Conservation (phyloP, 371 early-diverging fungal species). For the Basidiobolus meristosporus region DNA sequence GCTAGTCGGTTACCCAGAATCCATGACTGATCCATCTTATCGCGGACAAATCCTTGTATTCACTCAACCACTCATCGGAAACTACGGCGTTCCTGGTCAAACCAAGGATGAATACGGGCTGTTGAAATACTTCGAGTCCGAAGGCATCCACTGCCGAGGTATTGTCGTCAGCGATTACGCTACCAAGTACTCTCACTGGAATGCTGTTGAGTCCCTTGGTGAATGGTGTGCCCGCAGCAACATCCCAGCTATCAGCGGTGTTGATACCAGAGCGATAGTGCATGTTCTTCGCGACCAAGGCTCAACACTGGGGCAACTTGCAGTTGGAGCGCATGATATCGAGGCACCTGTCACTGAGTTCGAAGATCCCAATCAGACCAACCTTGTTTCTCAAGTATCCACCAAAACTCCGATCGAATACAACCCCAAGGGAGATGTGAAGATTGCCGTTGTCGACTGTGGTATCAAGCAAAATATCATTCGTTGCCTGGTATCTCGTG, state of each 20-base stretch:
- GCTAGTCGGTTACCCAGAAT: conserved; percentile 82
- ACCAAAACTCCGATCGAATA: conserved; percentile 40
- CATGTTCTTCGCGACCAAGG: conserved; percentile 70
- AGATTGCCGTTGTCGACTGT: conserved; percentile 68
- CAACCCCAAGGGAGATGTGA: conserved; percentile 51
- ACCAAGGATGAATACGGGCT: conserved; percentile 63
- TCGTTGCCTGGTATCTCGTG: conserved; percentile 57
- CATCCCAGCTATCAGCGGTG: conserved; percentile 79
- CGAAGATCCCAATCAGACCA: conserved; percentile 58
- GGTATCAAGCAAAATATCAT: conserved; percentile 88
- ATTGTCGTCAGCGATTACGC: conserved; percentile 79
- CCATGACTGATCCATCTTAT: conserved; percentile 78
- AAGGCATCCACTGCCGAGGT: conserved; percentile 64
- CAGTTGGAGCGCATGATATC: conserved; percentile 24
- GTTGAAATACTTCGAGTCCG: conserved; percentile 69
- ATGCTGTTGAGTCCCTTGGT: conserved; percentile 66
- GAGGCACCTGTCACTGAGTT: conserved; percentile 17
- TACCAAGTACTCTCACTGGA: conserved; percentile 77
- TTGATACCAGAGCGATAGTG: conserved; percentile 86
- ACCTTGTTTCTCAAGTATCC: conserved; percentile 62
- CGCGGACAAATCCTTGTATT: conserved; percentile 67
- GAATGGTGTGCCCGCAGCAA: conserved; percentile 76
- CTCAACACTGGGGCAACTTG: conserved; percentile 59
- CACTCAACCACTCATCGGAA: conserved; percentile 59
- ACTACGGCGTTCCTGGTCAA: conserved; percentile 83